Base-by-base conservation (phyloP, 2,329 filamentous ascomycete species). In the Phialophora verrucosa region DNA sequence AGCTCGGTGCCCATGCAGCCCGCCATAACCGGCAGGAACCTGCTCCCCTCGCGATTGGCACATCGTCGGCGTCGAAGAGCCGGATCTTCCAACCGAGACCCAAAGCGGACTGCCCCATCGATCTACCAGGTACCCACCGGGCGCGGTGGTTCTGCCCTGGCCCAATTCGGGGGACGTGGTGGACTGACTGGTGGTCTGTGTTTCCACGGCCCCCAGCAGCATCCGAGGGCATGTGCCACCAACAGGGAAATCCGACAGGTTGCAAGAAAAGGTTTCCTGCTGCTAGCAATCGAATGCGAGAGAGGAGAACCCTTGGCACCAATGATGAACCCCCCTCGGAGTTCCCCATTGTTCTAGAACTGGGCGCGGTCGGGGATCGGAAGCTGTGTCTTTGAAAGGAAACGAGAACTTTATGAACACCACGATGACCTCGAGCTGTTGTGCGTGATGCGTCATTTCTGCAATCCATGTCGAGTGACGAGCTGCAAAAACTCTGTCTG, bases 121-220 rank as follows among this genome's bases (percentile, higher is more conserved):
- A 12, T 51, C 49, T 29, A 23, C 20, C 2, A 4, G n/a, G 11
- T 17, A 12, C 49, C 20, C 2, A 51, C 49, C 12, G 8, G n/a
- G 17, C 23, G 7, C 4, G 10, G 44, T 49, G 12, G 42, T 47
- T 10, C 23, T 25, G 23, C 23, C 23, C 23, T 25, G 23, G 23
- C 23, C 23, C 42, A 14, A n/a, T 49, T 49, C 6, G 5, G 38
- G 2, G 17, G 38, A 44, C 38, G 6, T 49, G 49, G 49, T 51
- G 49, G 49, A 27, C 49, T 51, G 49, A 51, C 49, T 27, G 49
- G 49, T 51, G 49, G 49, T 27, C 49, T 51, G 49, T 6, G 23
- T 27, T 27, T 51, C 17, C 8, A 7, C 4, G 1, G 17, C 1
- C 8, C 8, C 31, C 8, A 32, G 31, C 31, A 50, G 47, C 23